Base-by-base conservation (phyloP, 2,329 filamentous ascomycete genomes). In the Ciborinia camelliae region DNA sequence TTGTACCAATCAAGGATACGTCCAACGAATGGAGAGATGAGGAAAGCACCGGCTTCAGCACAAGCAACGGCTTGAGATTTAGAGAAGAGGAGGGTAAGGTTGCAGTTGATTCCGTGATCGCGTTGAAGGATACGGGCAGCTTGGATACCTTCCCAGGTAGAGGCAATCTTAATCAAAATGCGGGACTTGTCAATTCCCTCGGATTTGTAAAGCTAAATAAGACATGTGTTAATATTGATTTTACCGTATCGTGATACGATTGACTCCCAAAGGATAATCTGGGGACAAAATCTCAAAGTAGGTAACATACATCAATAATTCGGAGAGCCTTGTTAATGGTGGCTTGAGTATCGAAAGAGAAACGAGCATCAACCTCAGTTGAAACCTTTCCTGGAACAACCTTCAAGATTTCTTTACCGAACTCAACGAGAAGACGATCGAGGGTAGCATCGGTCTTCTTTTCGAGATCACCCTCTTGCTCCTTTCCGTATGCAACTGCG, bases 1-100 rank as follows among this genome's bases (percentile, higher is more conserved):
- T 99, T 99, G 91, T 89, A 97, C 94, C 94, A 99, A 83, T 99
- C 95, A 73, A 99, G 90, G 77, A 99, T 99, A 78, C 95, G 93
- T 79, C 95, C 95, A 73, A 99, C 95, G 82, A 98, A 99, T 79
- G 95, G 95, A 59, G 95, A 98, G 84, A 99, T 98, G 77, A 99
- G 90, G 89, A 90, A 98, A 74, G 94, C 92, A 76, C 86, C 87
- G 72, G 95, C 95, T 86, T 99, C 95, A 68, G 95, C 95, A 76
- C 91, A 94, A 72, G 91, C 93, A 75, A 98, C 96, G 76, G 95
- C 95, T 85, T 99, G 95, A 71, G 90, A 85, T 70, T 90, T 83
- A 58, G 94, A 97, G 89, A 99, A 99, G 90, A 99, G 93, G 78
- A 99, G 91, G 69, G 95, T 99, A 78, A 99, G 83, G 88, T 99